Evolutionary conservation across 192 early-diverging fungal species (phyloP).

Genomic region (Mortierella antarctica): DNA sequence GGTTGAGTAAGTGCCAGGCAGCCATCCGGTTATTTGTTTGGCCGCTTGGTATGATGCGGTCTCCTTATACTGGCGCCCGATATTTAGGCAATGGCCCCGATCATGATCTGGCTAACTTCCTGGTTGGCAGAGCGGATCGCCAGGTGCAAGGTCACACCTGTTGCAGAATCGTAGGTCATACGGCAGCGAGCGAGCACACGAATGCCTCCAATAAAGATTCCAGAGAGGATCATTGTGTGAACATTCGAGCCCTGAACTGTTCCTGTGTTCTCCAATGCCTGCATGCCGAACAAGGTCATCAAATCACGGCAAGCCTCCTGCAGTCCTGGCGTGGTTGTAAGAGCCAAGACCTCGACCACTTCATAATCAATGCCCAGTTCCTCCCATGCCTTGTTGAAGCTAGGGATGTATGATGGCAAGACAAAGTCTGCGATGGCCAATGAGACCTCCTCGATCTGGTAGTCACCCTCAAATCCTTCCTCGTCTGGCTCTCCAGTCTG

Average conservation of each 20-base stretch:
- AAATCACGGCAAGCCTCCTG: constrained; percentile 81
- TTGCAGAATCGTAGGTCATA: constrained; percentile 86
- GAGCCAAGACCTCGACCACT: constrained; percentile 87
- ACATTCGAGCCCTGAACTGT: constrained; percentile 77
- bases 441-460: constrained; percentile 90
- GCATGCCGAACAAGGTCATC: constrained; percentile 89
- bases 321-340: constrained; percentile 79
- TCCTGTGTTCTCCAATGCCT: constrained; percentile 77
- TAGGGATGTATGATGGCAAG: constrained; percentile 83
- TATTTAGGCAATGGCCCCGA: constrained; percentile 79
- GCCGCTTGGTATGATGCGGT: no score
- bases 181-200: constrained; percentile 82
- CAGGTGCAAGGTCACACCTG: constrained; percentile 94
- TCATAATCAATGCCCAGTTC: constrained; percentile 75
- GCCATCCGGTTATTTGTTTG: no score
- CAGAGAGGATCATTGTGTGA: constrained; percentile 88
- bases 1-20: no score
- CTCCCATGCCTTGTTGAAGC: constrained; percentile 87
- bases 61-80: background rate
- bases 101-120: constrained; percentile 77
- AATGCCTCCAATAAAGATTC: constrained; percentile 86
- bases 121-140: constrained; percentile 78
- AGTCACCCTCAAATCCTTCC: constrained; percentile 97
- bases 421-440: constrained; percentile 90
- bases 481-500: constrained; percentile 91